Evolutionary conservation across 192 early-diverging fungal genomes (phyloP).

Genomic region (Funneliformis mosseae): DNA sequence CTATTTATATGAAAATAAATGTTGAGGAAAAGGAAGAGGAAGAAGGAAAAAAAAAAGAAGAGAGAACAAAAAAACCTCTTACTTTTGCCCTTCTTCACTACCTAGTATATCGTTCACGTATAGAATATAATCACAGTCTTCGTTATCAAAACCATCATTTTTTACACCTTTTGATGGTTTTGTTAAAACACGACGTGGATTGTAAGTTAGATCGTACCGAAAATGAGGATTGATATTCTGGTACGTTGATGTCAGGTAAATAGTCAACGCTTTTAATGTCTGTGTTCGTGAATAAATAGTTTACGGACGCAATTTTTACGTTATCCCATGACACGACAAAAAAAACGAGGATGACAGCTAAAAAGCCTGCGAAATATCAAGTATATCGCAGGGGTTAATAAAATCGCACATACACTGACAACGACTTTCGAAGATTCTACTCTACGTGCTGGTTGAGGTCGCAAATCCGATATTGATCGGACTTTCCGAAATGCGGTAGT

Average conservation of each 20-base stretch:
- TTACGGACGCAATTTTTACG: conserved; percentile 5
- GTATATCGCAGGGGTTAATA: background rate
- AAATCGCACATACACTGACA: conserved; percentile 23
- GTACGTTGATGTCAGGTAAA: conserved; percentile 71
- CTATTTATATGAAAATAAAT: conserved; percentile 43
- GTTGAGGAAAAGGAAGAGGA: background rate
- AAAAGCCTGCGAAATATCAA: background rate
- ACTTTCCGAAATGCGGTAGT: conserved; percentile 17
- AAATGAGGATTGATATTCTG: conserved; percentile 80
- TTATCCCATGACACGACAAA: background rate
- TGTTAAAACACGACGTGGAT: conserved; percentile 90
- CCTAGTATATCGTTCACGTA: conserved; percentile 98
- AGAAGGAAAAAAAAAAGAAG: background rate
- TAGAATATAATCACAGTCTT: conserved; percentile 94
- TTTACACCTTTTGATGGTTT: conserved; percentile 88
- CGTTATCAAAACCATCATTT: conserved; percentile 95
- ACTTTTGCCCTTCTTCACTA: conserved; percentile 85
- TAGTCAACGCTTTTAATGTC: conserved; percentile 60
- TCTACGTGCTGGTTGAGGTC: background rate
- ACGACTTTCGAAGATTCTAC: background rate
- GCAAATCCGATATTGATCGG: conserved; percentile 30
- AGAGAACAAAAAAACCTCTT: conserved; percentile 36
- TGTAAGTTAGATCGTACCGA: conserved; percentile 73
- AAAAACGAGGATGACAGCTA: background rate
- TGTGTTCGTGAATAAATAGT: conserved; percentile 28